phyloP scores from a whole-genome alignment of 305 asterid genomes.

The Solanum hybrid region DNA sequence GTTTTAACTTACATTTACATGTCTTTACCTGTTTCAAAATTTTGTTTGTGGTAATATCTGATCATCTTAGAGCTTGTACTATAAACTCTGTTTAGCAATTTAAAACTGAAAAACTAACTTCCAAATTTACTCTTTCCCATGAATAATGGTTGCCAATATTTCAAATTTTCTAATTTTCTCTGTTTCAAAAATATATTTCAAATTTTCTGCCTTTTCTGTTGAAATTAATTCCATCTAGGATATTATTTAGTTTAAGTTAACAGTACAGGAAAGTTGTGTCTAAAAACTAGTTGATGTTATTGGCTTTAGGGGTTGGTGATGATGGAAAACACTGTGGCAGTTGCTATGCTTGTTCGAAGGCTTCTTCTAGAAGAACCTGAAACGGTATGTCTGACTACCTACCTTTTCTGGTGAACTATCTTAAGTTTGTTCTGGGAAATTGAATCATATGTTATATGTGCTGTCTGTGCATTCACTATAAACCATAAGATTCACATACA shows the following conservation, averaged over 20 bases:
- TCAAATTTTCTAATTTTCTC: background rate
- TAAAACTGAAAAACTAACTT: background rate
- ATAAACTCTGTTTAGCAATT: background rate
- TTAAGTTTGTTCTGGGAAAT: background rate
- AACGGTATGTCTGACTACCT: conserved; percentile 36
- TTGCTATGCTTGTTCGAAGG: conserved; percentile 81
- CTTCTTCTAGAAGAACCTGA: conserved; percentile 95
- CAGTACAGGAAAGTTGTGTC: background rate
- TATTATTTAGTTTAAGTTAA: background rate
- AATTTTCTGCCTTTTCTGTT: background rate
- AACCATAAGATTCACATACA: background rate
- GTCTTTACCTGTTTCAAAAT: background rate
- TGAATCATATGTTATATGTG: background rate
- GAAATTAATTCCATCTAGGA: background rate
- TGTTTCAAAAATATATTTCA: background rate
- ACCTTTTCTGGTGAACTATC: conserved; percentile 13
- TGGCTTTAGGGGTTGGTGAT: conserved; percentile 52
- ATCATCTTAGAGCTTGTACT: background rate
- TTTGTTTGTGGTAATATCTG: background rate
- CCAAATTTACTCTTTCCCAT: background rate
- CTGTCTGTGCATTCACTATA: background rate
- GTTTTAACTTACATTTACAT: background rate
- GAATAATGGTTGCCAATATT: background rate
- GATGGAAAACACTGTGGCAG: conserved; percentile 70
- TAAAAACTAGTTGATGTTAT: background rate